Evolutionary conservation across 768 basidiomycete genomes (phyloP).

Genomic region (Termitomyces sp.): DNA sequence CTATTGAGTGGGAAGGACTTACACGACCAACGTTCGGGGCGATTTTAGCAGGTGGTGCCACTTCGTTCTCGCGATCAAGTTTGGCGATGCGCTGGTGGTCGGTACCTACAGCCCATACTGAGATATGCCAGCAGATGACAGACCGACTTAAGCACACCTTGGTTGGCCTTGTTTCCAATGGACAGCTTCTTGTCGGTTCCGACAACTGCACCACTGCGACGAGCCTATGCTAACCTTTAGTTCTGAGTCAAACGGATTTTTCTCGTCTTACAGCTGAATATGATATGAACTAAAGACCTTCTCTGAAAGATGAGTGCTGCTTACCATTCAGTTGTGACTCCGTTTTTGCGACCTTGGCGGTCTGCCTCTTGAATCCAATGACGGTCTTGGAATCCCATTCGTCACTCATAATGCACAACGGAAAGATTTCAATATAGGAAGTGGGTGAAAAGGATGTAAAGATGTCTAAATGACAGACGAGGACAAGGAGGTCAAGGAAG

Average conservation of each 20-base stretch:
- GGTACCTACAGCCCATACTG: constrained; percentile 50
- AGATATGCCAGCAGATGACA: neutral
- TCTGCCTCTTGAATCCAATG: constrained; percentile 65
- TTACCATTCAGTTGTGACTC: constrained; percentile 52
- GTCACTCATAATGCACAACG: constrained; percentile 34
- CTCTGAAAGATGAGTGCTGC: constrained; percentile 20
- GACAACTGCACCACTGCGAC: constrained; percentile 72
- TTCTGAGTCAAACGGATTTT: neutral
- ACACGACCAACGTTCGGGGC: constrained; percentile 70
- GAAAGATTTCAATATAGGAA: constrained; percentile 4
- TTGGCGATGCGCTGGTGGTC: constrained; percentile 94
- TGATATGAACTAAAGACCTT: neutral
- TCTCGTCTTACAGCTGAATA: constrained; percentile 48
- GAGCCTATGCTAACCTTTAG: constrained; percentile 47
- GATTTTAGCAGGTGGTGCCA: constrained; percentile 87
- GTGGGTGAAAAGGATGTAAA: constrained; percentile 4
- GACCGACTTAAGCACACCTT: constrained; percentile 41
- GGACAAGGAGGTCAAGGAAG: constrained; percentile 2
- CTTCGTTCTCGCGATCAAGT: constrained; percentile 93
- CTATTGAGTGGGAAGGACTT: constrained; percentile 17
- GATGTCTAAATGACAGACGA: neutral
- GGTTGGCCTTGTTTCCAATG: constrained; percentile 73
- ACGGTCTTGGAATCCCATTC: constrained; percentile 76
- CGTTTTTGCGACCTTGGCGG: constrained; percentile 63
- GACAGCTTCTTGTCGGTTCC: constrained; percentile 80